Percentiles rank a stretch among this genome's conserved stretches.
Conservation (phyloP, 2,329 filamentous ascomycete genomes). For the Ophiosphaerella herpotricha region DNA sequence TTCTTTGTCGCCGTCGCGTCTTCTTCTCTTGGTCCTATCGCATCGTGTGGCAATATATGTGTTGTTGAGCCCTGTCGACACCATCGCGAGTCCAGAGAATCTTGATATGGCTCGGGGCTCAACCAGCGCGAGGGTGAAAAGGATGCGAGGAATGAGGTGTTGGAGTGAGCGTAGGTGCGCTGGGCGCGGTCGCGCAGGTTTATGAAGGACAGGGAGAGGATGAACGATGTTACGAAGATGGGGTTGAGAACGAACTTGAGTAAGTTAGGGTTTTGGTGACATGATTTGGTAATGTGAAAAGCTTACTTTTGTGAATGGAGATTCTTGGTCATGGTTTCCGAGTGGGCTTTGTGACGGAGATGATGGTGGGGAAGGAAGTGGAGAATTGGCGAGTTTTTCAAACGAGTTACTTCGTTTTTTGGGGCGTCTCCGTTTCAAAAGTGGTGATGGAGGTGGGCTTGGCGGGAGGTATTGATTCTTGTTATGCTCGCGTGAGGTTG, state of each 20-base stretch:
- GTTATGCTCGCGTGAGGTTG: conserved; percentile 16
- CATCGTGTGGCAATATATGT: conserved; percentile 28
- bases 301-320: conserved; percentile 32
- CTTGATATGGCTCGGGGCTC: conserved; percentile 52
- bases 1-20: conserved; percentile 13
- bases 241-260: conserved; percentile 62
- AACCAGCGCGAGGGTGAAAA: conserved; percentile 33
- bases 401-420: conserved; percentile 39
- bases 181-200: conserved; percentile 61
- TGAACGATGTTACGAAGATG: conserved; percentile 66
- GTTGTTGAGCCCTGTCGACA: conserved; percentile 10
- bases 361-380: conserved; percentile 25
- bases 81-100: conserved; percentile 38
- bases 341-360: conserved; percentile 22
- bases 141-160: conserved; percentile 24
- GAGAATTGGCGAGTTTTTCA: conserved; percentile 31
- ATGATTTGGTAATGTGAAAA: no score
- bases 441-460: conserved; percentile 38
- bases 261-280: not conserved
- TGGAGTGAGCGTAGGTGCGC: conserved; percentile 47
- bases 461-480: conserved; percentile 22
- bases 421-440: conserved; percentile 18
- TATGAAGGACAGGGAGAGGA: conserved; percentile 67
- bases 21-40: conserved; percentile 17
- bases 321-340: conserved; percentile 20